Percentiles rank a stretch among this genome's conserved stretches.
Evolutionary conservation across 225 moss, liverwort and hornwort genomes (phyloP).

Genomic region (Pleurozium schreberi): DNA sequence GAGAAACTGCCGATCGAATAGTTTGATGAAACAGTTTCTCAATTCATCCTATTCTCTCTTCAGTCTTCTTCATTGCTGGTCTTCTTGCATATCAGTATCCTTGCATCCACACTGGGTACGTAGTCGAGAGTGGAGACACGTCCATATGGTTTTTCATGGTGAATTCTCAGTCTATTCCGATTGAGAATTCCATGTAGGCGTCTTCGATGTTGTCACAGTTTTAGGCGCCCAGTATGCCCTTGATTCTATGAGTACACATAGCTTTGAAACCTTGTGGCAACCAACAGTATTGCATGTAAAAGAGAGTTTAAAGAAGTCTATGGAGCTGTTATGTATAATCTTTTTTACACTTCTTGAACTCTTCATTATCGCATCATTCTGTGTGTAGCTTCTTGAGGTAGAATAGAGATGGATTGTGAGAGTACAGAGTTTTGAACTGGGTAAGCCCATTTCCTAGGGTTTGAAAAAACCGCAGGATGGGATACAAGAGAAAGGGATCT

Average conservation of each 20-base stretch:
- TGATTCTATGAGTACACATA: background rate
- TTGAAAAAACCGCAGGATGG: background rate
- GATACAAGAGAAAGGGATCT: background rate
- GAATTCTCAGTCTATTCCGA: background rate
- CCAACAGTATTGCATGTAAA: background rate
- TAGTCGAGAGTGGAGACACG: background rate
- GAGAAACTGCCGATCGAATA: background rate
- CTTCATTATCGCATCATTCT: background rate
- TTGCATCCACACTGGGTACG: background rate
- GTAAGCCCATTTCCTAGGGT: background rate
- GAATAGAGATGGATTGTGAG: background rate
- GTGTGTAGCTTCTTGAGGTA: background rate
- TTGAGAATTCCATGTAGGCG: background rate
- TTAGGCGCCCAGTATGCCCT: background rate
- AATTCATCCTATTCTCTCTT: background rate
- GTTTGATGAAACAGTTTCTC: background rate
- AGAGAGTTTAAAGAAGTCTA: too few relatives aligned
- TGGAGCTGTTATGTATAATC: background rate
- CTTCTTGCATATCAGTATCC: background rate
- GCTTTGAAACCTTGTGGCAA: background rate
- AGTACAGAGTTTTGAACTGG: background rate
- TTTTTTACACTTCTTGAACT: background rate
- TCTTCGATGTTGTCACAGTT: background rate
- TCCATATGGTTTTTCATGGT: background rate
- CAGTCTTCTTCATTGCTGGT: background rate